phyloP scores from a whole-genome alignment of 2,329 filamentous ascomycete genomes.

The Penicillium italicum region DNA sequence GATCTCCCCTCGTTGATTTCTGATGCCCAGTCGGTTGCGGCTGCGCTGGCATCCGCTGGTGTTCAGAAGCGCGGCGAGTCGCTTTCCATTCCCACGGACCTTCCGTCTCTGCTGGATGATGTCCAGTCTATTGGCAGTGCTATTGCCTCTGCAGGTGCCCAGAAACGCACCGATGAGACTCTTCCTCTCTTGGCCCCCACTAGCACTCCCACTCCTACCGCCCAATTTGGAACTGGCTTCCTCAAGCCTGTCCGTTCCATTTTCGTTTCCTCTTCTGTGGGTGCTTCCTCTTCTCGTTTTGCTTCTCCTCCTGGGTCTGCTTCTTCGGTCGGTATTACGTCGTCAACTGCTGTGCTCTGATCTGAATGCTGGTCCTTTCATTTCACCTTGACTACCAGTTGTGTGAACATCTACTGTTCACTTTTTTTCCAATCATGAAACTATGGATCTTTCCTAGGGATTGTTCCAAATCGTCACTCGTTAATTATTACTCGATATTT shows the following conservation, averaged over 20 bases:
- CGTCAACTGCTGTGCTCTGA: background rate
- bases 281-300: background rate
- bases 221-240: slow-evolving; percentile 6
- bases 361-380: background rate
- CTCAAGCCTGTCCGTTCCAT: background rate
- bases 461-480: background rate
- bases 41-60: background rate
- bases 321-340: background rate
- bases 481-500: background rate
- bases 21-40: background rate
- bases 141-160: slow-evolving; percentile 2
- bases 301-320: background rate
- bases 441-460: too few species aligned
- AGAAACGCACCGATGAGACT: slow-evolving; percentile 10
- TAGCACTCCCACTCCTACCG: slow-evolving; percentile 2
- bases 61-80: slow-evolving; percentile 7
- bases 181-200: slow-evolving; percentile 9
- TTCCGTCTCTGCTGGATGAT: slow-evolving; percentile 9
- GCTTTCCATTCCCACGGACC: slow-evolving; percentile 5
- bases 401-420: background rate
- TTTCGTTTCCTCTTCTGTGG: background rate
- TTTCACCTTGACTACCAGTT: background rate
- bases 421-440: background rate
- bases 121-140: slow-evolving; percentile 4
- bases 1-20: slow-evolving; percentile 8